Conservation (phyloP, 331 rosid genomes). For the Quercus lobata region DNA sequence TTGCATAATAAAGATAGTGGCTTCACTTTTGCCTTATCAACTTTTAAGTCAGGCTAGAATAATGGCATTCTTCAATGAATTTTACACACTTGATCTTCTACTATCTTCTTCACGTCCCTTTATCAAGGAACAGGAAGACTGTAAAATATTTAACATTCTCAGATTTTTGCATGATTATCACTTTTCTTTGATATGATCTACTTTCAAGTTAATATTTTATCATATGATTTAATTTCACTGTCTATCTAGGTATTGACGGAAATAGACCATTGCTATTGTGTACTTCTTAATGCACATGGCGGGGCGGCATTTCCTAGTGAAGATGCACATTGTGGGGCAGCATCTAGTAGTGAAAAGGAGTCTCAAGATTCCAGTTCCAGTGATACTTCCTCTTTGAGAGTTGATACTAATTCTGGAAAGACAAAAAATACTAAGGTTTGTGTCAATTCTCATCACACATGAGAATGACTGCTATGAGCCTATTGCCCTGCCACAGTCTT, state of each 20-base stretch:
- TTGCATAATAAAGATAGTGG: not conserved
- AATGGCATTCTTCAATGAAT: not conserved
- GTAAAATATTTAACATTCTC: conserved; percentile 4
- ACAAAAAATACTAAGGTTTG: conserved; percentile 68
- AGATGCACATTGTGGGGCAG: conserved; percentile 87
- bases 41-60: not conserved
- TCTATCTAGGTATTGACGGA: conserved; percentile 83
- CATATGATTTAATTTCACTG: conserved; percentile 21
- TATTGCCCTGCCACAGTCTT: not conserved
- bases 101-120: conserved; percentile 16
- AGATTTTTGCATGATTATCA: not conserved
- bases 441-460: conserved; percentile 8
- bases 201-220: conserved; percentile 11
- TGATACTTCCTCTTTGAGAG: conserved; percentile 27
- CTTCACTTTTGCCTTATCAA: not conserved
- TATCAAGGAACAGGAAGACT: conserved; percentile 6
- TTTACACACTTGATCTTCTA: not conserved
- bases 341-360: conserved; percentile 61
- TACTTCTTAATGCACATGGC: conserved; percentile 92
- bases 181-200: not conserved
- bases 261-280: conserved; percentile 92
- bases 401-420: conserved; percentile 31
- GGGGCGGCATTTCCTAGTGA: conserved; percentile 92
- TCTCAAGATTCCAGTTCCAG: conserved; percentile 46
- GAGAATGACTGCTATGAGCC: not conserved